Evolutionary conservation across 768 basidiomycete genomes (phyloP).

Genomic region (Cystobasidium ongulense): DNA sequence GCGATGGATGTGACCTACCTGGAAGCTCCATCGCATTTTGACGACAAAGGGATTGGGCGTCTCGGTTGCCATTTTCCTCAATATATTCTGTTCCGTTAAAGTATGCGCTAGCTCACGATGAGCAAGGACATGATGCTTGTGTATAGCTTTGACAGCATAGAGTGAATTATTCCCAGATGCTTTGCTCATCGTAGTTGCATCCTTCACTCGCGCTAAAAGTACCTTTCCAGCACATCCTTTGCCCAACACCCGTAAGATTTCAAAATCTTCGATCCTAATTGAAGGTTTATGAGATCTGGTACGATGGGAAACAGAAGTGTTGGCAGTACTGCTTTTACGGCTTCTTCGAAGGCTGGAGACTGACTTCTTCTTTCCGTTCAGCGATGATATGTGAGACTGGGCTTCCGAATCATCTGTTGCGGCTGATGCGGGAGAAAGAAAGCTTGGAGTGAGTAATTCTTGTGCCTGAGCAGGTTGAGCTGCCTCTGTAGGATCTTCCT

Average conservation of each 20-base stretch:
- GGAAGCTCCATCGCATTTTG: conserved; percentile 93
- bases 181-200: conserved; percentile 22
- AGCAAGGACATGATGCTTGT: conserved; percentile 75
- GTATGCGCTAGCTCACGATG: conserved; percentile 96
- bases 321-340: background rate
- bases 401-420: background rate
- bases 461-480: background rate
- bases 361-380: background rate
- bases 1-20: conserved; percentile 45
- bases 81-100: conserved; percentile 86
- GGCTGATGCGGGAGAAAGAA: background rate
- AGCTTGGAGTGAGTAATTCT: background rate
- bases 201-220: conserved; percentile 74
- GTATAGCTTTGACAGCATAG: conserved; percentile 92
- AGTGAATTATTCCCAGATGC: conserved; percentile 52
- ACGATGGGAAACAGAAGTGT: background rate
- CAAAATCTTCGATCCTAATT: conserved; percentile 62
- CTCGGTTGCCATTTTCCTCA: conserved; percentile 83
- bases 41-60: conserved; percentile 83
- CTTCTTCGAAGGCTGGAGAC: background rate
- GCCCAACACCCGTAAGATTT: conserved; percentile 91
- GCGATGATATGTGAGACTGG: background rate
- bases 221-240: conserved; percentile 93
- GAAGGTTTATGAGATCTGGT: conserved; percentile 47
- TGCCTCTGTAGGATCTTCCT: background rate